Percentiles rank a stretch among this genome's conserved stretches.
Conservation (phyloP, 208 protist species). For the Crithidia acanthocephali region DNA sequence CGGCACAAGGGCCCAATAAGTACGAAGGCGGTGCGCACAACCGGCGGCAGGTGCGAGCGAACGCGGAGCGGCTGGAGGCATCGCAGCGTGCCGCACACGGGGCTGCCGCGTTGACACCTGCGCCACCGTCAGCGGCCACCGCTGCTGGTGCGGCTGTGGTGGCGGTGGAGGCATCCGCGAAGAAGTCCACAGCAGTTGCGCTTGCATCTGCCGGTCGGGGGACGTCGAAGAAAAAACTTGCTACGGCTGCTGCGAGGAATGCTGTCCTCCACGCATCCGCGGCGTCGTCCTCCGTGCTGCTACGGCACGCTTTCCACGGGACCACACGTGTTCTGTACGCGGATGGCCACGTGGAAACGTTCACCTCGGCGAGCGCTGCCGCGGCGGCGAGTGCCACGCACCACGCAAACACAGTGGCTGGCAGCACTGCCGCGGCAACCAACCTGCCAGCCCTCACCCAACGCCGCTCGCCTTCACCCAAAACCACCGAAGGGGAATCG, state of each 20-base stretch:
- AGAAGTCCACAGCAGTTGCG: background rate
- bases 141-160: background rate
- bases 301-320: constrained; percentile 41
- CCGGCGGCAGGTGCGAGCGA: background rate
- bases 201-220: no score
- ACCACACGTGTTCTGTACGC: constrained; percentile 50
- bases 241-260: background rate
- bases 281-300: constrained; percentile 28
- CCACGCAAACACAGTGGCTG: no score
- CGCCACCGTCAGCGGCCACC: background rate
- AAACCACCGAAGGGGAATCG: no score
- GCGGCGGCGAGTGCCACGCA: background rate
- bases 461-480: no score
- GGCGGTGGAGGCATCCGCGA: no score
- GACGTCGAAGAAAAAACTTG: background rate
- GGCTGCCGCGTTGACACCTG: background rate
- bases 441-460: no score
- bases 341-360: constrained; percentile 42
- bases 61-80: background rate
- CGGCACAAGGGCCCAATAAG: background rate
- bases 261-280: background rate
- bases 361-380: background rate
- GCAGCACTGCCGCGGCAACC: no score
- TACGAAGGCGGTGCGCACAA: background rate
- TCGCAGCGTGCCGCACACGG: background rate